A percentile compares a stretch with the other conserved stretches of the same genome.
Conservation (phyloP, 805 yeast genomes). For the Debaryomyces maramus region DNA sequence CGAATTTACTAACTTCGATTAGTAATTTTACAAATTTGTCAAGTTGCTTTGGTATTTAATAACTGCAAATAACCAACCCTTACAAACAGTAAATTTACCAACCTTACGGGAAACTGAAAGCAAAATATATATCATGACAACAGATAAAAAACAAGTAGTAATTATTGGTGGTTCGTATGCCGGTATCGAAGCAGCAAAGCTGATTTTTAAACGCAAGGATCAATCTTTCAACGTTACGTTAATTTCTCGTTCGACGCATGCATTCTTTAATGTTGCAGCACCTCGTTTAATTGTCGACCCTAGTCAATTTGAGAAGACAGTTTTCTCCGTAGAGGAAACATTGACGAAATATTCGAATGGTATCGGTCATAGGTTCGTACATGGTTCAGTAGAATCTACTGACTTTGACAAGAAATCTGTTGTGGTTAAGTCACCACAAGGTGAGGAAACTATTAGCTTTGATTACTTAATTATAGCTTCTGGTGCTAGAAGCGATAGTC, state of each 20-base stretch:
- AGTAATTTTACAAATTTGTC: too few species aligned
- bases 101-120: too few species aligned
- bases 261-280: constrained; percentile 25
- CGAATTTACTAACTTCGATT: too few species aligned
- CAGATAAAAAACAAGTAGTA: constrained; percentile 16
- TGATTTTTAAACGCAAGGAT: constrained; percentile 12
- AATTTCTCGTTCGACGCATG: constrained; percentile 24
- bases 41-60: too few species aligned
- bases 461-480: constrained; percentile 38
- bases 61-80: too few species aligned
- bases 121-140: too few species aligned
- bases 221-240: constrained; percentile 21
- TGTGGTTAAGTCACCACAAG: constrained; percentile 11
- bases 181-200: constrained; percentile 27
- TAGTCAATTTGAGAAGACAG: constrained; percentile 13
- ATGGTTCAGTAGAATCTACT: constrained; percentile 25
- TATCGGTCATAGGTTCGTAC: constrained; percentile 17
- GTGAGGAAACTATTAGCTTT: constrained; percentile 13
- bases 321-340: constrained; percentile 18
- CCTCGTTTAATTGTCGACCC: constrained; percentile 36
- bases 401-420: constrained; percentile 25
- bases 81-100: too few species aligned
- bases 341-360: constrained; percentile 17
- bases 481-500: constrained; percentile 24
- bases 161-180: constrained; percentile 42